Conservation (phyloP, 306 rosid genomes). For the Fragaria nilgerrensis region DNA sequence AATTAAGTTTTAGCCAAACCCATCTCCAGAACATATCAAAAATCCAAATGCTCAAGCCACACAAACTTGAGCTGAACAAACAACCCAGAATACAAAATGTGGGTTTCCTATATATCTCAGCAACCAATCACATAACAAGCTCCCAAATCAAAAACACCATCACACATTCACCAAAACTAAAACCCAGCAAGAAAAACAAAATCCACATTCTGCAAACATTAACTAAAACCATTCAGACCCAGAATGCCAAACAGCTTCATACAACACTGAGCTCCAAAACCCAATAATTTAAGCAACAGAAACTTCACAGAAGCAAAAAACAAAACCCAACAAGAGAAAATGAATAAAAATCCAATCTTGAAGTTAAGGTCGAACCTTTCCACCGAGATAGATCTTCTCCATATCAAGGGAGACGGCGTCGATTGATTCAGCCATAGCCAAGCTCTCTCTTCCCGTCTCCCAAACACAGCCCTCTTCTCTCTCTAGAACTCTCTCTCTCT, state of each 20-base stretch:
- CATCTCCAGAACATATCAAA: background rate
- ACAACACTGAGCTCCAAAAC: conserved; percentile 2
- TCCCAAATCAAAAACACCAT: conserved; percentile 10
- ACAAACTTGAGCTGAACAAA: background rate
- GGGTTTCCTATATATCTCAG: background rate
- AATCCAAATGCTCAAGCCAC: conserved; percentile 10
- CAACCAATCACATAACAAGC: conserved; percentile 13
- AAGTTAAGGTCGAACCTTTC: conserved; percentile 56
- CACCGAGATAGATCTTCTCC: conserved; percentile 96
- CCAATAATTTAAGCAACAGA: background rate
- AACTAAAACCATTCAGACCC: background rate
- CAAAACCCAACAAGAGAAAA: background rate
- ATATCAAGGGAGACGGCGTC: conserved; percentile 70
- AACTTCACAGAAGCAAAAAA: background rate
- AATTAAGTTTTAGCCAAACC: background rate
- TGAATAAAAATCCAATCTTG: conserved; percentile 5
- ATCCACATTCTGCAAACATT: background rate
- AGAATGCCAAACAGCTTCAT: background rate
- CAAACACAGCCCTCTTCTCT: conserved; percentile 35
- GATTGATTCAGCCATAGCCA: conserved; percentile 66
- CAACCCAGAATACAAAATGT: background rate
- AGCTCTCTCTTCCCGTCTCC: conserved; percentile 43
- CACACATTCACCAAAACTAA: background rate
- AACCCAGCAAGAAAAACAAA: background rate
- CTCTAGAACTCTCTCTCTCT: conserved; percentile 14